Evolutionary conservation across 768 basidiomycete genomes (phyloP).

Genomic region (Omphalotus guepiniiformis): DNA sequence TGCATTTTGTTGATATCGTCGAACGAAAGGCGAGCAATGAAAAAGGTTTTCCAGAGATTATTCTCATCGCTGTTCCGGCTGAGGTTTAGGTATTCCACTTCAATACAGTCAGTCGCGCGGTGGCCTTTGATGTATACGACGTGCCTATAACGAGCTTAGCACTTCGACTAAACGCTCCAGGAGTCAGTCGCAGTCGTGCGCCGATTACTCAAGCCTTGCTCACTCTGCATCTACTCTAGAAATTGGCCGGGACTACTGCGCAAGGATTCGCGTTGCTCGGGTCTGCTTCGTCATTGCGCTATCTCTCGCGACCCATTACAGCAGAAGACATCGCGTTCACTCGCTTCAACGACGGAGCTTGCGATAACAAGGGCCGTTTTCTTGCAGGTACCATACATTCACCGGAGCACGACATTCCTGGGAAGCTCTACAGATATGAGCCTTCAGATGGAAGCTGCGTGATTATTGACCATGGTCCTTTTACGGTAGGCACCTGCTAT

Average conservation of each 20-base stretch:
- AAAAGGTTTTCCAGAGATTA: background rate
- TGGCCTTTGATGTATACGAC: constrained; percentile 45
- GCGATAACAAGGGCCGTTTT: constrained; percentile 60
- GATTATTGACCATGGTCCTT: constrained; percentile 58
- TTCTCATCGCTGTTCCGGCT: background rate
- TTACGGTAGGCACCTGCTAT: constrained; percentile 44
- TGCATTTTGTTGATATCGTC: constrained; percentile 70
- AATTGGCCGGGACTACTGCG: constrained; percentile 61
- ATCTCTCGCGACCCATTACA: constrained; percentile 52
- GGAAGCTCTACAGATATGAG: constrained; percentile 57
- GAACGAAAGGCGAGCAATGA: constrained; percentile 42
- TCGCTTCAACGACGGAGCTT: constrained; percentile 70
- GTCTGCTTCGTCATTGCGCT: constrained; percentile 35
- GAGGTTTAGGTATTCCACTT: constrained; percentile 47
- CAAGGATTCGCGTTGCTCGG: constrained; percentile 52
- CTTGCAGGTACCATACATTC: constrained; percentile 63
- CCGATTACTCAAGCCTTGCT: background rate
- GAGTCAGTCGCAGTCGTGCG: constrained; percentile 29
- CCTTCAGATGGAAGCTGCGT: constrained; percentile 41
- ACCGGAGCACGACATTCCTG: constrained; percentile 44
- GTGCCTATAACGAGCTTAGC: constrained; percentile 57
- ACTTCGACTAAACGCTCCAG: constrained; percentile 41
- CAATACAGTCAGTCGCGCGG: constrained; percentile 33
- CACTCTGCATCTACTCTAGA: background rate
- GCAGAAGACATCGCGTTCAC: constrained; percentile 35